A percentile compares a stretch with the other conserved stretches of the same genome.
Conservation (phyloP, 2,329 filamentous ascomycete genomes). For the Chrysoporthe puriensis region DNA sequence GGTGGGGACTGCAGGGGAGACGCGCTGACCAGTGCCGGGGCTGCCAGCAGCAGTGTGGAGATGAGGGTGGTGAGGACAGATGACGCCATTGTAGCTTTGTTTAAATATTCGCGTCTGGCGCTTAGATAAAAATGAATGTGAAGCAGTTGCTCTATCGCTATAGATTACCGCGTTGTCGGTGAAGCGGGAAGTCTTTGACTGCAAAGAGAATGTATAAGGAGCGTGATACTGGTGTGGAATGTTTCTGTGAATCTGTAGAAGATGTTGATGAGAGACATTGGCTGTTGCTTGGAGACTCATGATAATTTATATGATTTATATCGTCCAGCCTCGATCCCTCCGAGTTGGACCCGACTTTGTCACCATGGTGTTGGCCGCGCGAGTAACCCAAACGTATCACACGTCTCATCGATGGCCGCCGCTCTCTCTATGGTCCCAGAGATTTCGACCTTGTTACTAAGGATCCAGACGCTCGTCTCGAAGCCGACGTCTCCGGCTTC, state of each 20-base stretch:
- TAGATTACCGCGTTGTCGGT: too few species aligned
- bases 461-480: not conserved
- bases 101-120: not conserved
- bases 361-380: not conserved
- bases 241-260: not conserved
- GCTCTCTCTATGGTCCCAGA: not conserved
- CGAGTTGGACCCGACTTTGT: not conserved
- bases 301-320: not conserved
- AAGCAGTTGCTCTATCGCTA: not conserved
- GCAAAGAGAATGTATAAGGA: not conserved
- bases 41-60: not conserved
- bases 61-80: not conserved
- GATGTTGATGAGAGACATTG: not conserved
- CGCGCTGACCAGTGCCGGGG: conserved; percentile 1
- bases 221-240: not conserved
- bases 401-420: not conserved
- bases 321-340: not conserved
- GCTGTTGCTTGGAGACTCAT: not conserved
- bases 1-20: conserved; percentile 4
- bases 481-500: not conserved
- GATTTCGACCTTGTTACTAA: not conserved
- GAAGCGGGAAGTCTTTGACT: not conserved
- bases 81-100: not conserved
- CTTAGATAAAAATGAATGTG: not conserved
- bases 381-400: not conserved